Evolutionary conservation across 2,329 filamentous ascomycete genomes (phyloP).

Genomic region (Fusarium buxicola): DNA sequence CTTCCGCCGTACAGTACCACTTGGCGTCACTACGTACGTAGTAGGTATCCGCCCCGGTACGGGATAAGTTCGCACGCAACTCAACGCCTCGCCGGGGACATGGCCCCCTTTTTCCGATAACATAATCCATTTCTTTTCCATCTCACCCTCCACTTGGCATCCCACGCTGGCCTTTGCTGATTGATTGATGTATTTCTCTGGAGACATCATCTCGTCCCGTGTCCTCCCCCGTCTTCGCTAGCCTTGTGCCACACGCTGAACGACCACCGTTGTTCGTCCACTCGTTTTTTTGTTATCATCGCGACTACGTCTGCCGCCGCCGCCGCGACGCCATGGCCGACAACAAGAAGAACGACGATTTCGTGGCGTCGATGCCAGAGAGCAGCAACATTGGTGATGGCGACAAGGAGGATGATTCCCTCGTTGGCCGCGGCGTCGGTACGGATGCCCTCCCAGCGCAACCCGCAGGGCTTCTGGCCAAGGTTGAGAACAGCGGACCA

Average conservation of each 20-base stretch:
- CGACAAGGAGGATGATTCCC: constrained; percentile 38
- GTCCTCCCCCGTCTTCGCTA: too few species aligned
- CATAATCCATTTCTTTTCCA: not conserved
- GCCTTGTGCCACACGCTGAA: constrained; percentile 12
- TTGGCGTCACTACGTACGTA: too few species aligned
- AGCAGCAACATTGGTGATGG: constrained; percentile 33
- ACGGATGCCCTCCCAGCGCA: constrained; percentile 32
- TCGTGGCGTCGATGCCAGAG: constrained; percentile 36
- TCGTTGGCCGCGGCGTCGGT: constrained; percentile 36
- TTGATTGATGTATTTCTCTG: constrained; percentile 29
- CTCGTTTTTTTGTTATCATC: constrained; percentile 28
- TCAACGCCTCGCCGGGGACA: too few species aligned
- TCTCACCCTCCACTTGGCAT: constrained; percentile 3
- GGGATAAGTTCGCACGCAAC: too few species aligned
- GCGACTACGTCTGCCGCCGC: constrained; percentile 7
- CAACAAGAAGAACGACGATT: constrained; percentile 42
- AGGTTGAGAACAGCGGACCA: constrained; percentile 78
- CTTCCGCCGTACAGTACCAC: too few species aligned
- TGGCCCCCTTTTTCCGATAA: constrained; percentile 2
- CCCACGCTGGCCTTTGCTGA: constrained; percentile 10
- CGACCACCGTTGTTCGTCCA: constrained; percentile 40
- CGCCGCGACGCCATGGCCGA: constrained; percentile 29
- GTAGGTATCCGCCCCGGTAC: too few species aligned
- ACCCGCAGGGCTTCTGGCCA: constrained; percentile 39
- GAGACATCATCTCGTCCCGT: constrained; percentile 8